Conservation (phyloP, 257 asterid species). For the Eustoma russellianum region DNA sequence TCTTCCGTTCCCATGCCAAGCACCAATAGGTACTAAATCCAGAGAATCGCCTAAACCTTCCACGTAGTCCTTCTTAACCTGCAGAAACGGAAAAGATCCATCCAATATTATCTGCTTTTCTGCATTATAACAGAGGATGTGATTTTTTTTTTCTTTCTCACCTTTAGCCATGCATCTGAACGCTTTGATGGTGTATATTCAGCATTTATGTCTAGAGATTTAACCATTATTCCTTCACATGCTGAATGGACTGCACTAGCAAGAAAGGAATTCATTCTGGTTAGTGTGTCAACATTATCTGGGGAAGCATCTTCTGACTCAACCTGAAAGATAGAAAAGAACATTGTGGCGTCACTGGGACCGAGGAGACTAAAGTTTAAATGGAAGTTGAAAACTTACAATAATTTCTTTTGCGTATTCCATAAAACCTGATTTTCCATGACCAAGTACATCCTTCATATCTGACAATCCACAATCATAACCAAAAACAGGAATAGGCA, state of each 20-base stretch:
- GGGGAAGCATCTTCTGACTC: constrained; percentile 49
- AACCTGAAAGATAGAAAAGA: constrained; percentile 39
- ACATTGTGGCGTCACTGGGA: constrained; percentile 6
- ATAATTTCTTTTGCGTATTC: constrained; percentile 78
- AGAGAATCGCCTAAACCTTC: constrained; percentile 78
- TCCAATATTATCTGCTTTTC: background rate
- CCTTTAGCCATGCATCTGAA: constrained; percentile 70
- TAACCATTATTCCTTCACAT: constrained; percentile 92
- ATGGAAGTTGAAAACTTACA: constrained; percentile 27
- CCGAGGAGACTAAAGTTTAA: constrained; percentile 3
- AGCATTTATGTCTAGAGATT: constrained; percentile 45
- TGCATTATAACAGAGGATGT: constrained; percentile 5
- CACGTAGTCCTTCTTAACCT: constrained; percentile 86
- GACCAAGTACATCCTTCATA: constrained; percentile 55
- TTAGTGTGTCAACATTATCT: constrained; percentile 49
- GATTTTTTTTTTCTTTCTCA: constrained; percentile 17
- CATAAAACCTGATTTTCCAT: constrained; percentile 59
- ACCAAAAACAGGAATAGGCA: constrained; percentile 17
- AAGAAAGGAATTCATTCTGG: constrained; percentile 56
- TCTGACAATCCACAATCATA: constrained; percentile 31
- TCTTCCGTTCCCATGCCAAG: constrained; percentile 93
- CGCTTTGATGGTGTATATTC: too few relatives aligned
- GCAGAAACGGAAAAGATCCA: constrained; percentile 16
- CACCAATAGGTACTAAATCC: constrained; percentile 95
- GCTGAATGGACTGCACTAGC: constrained; percentile 55